Percentiles rank a stretch among this genome's conserved stretches.
Evolutionary conservation across 2,329 filamentous ascomycete genomes (phyloP).

Genomic region (Blumeria graminis): DNA sequence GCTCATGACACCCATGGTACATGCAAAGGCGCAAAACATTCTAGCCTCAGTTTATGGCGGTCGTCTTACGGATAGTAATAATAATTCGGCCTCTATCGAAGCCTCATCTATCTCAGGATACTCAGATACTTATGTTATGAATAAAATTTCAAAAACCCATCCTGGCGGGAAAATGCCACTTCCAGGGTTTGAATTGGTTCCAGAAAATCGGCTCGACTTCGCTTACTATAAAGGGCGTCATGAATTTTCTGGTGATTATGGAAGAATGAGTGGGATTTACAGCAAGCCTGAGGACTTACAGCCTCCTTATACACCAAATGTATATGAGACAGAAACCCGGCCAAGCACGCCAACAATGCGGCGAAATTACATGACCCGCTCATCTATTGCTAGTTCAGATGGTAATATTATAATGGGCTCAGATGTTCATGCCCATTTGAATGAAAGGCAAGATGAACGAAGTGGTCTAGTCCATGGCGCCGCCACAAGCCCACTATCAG

Average conservation of each 20-base stretch:
- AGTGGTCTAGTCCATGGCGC: constrained; percentile 29
- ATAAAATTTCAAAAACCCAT: constrained; percentile 39
- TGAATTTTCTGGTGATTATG: constrained; percentile 69
- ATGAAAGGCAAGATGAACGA: constrained; percentile 24
- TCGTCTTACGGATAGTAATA: constrained; percentile 38
- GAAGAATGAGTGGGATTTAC: constrained; percentile 42
- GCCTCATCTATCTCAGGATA: constrained; percentile 41
- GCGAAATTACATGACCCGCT: constrained; percentile 4
- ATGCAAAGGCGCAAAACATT: constrained; percentile 68
- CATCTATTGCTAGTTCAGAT: constrained; percentile 1
- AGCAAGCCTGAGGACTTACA: constrained; percentile 33
- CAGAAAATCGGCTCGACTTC: constrained; percentile 74
- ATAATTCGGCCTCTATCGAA: constrained; percentile 31
- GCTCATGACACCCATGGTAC: constrained; percentile 85
- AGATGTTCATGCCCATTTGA: constrained; percentile 8
- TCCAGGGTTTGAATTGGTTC: constrained; percentile 72
- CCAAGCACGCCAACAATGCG: constrained; percentile 10
- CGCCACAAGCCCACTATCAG: constrained; percentile 24
- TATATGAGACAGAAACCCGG: constrained; percentile 8
- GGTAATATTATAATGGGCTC: constrained; percentile 10
- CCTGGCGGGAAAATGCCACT: constrained; percentile 20
- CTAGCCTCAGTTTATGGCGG: constrained; percentile 72
- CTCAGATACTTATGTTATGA: constrained; percentile 59
- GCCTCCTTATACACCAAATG: constrained; percentile 12
- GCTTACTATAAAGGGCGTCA: constrained; percentile 70